Evolutionary conservation across 2,329 filamentous ascomycete species (phyloP), one percentile per base, ranked within the genome.

Genomic region (Metarhizium sp.): DNA sequence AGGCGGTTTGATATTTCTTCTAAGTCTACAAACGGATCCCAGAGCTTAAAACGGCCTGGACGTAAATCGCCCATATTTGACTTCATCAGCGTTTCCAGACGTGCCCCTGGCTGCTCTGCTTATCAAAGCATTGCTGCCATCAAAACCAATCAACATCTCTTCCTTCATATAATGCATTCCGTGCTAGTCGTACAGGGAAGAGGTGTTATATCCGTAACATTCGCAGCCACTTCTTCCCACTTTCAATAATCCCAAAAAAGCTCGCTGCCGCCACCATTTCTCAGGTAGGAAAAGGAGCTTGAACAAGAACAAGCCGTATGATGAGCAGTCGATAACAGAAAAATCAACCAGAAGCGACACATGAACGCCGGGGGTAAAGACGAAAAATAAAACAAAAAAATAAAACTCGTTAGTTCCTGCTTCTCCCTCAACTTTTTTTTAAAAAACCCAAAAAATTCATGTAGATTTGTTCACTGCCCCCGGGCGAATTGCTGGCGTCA

Each of bases 381-480:
- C 46, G 49, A 46, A 57, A 25, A 43, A 25, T 53, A 34, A 34
- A 51, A 36, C 6, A 11, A 45, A 43, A 6, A 6, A 38, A 29
- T 6, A 53, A 10, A 29, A 36, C 36, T 54, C 55, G 42, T 51
- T 43, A 29, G 34, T 49, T 38, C 45, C 55, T 45, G 29, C 43
- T 52, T 51, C 59, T 54, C 59, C 57, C 36, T 46, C 29, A 54
- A 54, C 50, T 46, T 51, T 55, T 56, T 53, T 55, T 56, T 53
- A 18, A 45, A 54, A 42, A 51, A 3, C 4, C 50, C 50, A 56
- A 52, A 53, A 16, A 52, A 46, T 59, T 40, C 58, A 53, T 59
- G 11, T 55, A 56, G 29, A 51, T 50, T 46, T 52, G 32, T 50
- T 47, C 50, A 10, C 47, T 53, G 20, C 16, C 32, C 32, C 32